Evolutionary conservation across 2,329 filamentous ascomycete genomes (phyloP), one percentile per base, ranked within the genome.

Genomic region (Hymenoscyphus linearis): DNA sequence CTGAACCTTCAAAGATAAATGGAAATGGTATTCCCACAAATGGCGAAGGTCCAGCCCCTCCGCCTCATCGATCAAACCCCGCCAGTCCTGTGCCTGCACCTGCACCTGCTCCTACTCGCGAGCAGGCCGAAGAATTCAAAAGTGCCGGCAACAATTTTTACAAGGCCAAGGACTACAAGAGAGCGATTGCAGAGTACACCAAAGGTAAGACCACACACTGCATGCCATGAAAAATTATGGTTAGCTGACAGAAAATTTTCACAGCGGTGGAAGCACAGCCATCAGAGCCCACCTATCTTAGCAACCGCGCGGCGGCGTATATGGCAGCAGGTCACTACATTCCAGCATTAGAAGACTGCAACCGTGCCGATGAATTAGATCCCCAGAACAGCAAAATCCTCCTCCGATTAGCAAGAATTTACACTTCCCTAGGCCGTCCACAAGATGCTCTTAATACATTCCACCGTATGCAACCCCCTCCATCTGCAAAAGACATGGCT

Each of bases 131-230:
- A 77, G 82, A 86, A 13, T 96, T 88, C 83, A 99, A 99, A 81
- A 85, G 90, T 69, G 85, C 90, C 2, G 95, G 95, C 62, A 99
- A 99, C 79, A 95, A 95, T 72, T 93, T 91, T 73, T 99, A 97
- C 84, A 98, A 97, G 80, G 90, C 93, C 66, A 91, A 89, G 74
- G 90, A 97, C 72, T 99, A 93, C 75, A 78, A 82, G 63, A 88
- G 89, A 73, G 93, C 95, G 26, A 93, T 98, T 74, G 84, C 90
- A 68, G 91, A 97, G 76, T 99, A 98, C 76, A 91, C 90, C 68
- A 96, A 96, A 85, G 93, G 93, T 96, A 80, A 47, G 58, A 27
- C 55, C 22, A 44, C 31, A 18, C 52, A 47, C 14, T 40, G 27
- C 44, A 44, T 40, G 34, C 37, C 44, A 22, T 31, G 40, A 57